phyloP scores from a whole-genome alignment of 164 flowering plant species.

The Annona cherimola region DNA sequence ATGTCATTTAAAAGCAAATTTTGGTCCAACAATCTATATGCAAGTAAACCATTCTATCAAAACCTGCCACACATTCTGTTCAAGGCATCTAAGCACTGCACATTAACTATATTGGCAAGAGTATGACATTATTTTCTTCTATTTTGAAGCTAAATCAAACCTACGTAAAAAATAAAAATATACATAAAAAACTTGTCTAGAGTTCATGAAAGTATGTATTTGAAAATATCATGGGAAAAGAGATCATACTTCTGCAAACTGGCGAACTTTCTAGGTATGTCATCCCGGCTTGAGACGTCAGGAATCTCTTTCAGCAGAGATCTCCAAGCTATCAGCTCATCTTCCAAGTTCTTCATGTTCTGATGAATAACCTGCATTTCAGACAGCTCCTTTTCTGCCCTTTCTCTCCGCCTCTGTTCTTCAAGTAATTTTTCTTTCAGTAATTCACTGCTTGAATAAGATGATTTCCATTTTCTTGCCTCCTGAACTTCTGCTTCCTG shows the following conservation, averaged over 20 bases:
- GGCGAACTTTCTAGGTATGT: conserved; percentile 58
- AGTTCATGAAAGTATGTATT: background rate
- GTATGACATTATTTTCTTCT: background rate
- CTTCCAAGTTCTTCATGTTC: conserved; percentile 53
- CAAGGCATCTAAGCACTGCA: background rate
- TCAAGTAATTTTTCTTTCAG: conserved; percentile 75
- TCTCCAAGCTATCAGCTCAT: conserved; percentile 78
- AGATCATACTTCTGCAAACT: conserved; percentile 57
- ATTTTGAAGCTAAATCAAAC: background rate
- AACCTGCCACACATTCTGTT: background rate
- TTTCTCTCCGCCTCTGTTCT: conserved; percentile 67
- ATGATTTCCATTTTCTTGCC: conserved; percentile 74
- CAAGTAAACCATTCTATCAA: background rate
- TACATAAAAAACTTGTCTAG: background rate
- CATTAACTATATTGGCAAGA: background rate
- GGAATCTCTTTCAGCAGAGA: conserved; percentile 57
- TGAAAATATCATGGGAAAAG: conserved; percentile 4
- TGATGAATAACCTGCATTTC: conserved; percentile 53
- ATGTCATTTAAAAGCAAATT: conserved; percentile 2
- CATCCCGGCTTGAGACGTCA: conserved; percentile 59
- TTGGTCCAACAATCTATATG: background rate
- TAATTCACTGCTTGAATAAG: conserved; percentile 55
- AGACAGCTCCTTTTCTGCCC: conserved; percentile 64
- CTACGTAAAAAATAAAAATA: background rate
- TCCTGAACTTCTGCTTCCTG: conserved; percentile 89